Evolutionary conservation across 2,329 filamentous ascomycete genomes (phyloP).

Genomic region (Fusarium hostae): DNA sequence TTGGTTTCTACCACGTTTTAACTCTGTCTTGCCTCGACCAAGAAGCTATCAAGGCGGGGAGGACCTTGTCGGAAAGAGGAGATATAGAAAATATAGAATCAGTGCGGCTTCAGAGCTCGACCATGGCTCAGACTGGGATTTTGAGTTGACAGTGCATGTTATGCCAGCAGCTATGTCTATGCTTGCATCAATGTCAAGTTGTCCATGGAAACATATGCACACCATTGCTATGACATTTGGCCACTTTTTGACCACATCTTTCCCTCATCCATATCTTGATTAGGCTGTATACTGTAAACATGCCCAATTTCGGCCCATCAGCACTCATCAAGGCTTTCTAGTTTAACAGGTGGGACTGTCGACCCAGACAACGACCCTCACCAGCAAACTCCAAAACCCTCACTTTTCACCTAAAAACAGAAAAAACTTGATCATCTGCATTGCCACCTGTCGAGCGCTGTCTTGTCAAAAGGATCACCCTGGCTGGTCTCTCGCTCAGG

Average conservation of each 20-base stretch:
- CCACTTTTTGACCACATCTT: neutral
- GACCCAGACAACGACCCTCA: conserved; percentile 36
- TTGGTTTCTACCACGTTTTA: conserved; percentile 21
- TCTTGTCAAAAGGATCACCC: conserved; percentile 37
- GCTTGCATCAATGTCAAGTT: neutral
- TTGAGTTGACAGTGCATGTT: neutral
- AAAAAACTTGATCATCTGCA: conserved; percentile 31
- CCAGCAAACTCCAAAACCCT: neutral
- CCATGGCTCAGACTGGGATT: conserved; percentile 12
- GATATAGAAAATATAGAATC: conserved; percentile 17
- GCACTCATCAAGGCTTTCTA: conserved; percentile 21
- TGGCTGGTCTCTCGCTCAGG: conserved; percentile 20
- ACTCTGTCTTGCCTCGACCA: conserved; percentile 5
- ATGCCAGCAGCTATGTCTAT: neutral
- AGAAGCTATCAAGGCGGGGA: conserved; percentile 16
- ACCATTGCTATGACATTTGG: neutral
- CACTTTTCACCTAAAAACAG: conserved; percentile 9
- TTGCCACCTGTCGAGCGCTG: conserved; percentile 41
- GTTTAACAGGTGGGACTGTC: conserved; percentile 25
- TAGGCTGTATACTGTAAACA: conserved; percentile 15
- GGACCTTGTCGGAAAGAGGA: conserved; percentile 7
- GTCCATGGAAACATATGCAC: conserved; percentile 1
- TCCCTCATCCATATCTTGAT: neutral
- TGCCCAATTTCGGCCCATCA: conserved; percentile 17
- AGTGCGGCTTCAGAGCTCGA: conserved; percentile 8